These are phyloP conservation scores for Cornus suecica DNA, from an alignment of 148 eudicot genomes.

Conservation along the genomic window DNA sequence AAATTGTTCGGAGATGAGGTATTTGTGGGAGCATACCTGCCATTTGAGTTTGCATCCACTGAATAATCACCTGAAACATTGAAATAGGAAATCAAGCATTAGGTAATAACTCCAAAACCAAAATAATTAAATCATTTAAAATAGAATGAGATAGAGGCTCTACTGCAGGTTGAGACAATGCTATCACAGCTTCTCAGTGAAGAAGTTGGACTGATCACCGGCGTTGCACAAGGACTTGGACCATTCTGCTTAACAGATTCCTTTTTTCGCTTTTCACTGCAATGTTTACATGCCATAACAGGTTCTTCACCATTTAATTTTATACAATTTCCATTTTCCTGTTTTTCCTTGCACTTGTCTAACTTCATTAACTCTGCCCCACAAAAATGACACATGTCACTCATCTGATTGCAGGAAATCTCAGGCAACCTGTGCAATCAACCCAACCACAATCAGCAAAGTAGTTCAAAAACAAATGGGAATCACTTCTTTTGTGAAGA, in stretches of 20 bases:
- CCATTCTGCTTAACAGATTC: slow-evolving; percentile 27
- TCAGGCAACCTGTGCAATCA: slow-evolving; percentile 11
- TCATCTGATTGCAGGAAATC: slow-evolving; percentile 23
- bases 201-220: slow-evolving; percentile 27
- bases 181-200: slow-evolving; percentile 51
- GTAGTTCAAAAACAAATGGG: not conserved
- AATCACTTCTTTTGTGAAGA: not conserved
- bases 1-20: slow-evolving; percentile 1
- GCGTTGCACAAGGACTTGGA: slow-evolving; percentile 25
- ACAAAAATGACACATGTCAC: slow-evolving; percentile 39
- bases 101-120: not conserved
- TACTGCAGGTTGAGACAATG: slow-evolving; percentile 58
- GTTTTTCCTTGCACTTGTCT: slow-evolving; percentile 41
- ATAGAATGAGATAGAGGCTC: slow-evolving; percentile 7
- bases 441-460: slow-evolving; percentile 1
- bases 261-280: slow-evolving; percentile 25
- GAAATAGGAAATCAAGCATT: not conserved
- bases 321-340: slow-evolving; percentile 22
- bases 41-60: slow-evolving; percentile 41
- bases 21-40: slow-evolving; percentile 39
- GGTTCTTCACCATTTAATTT: slow-evolving; percentile 20
- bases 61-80: slow-evolving; percentile 63
- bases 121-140: slow-evolving; percentile 3
- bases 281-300: slow-evolving; percentile 20
- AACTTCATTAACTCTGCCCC: slow-evolving; percentile 19